Conservation (phyloP, 257 asterid species). For the Solanum lycopersicoides region DNA sequence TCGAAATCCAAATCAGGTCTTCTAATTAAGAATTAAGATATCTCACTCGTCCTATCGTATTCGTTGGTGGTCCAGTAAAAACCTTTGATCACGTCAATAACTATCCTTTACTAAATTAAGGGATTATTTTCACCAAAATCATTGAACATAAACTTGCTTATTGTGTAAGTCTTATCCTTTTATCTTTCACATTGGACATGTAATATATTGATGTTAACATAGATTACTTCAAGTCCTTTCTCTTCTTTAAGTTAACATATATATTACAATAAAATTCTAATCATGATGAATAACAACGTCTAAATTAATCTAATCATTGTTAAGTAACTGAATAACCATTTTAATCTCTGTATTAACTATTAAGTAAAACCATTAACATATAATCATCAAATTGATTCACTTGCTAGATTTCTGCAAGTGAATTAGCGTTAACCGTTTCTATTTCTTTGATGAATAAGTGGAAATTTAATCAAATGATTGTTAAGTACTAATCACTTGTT, state of each 20-base stretch:
- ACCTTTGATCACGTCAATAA: neutral
- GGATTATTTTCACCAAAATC: neutral
- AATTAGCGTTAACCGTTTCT: neutral
- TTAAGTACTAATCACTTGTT: neutral
- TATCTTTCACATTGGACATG: neutral
- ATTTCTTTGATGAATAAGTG: neutral
- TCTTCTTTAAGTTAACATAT: neutral
- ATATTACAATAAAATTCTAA: neutral
- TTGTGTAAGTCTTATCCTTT: neutral
- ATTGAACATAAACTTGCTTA: neutral
- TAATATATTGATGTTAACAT: neutral
- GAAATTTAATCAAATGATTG: neutral
- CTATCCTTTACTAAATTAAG: neutral
- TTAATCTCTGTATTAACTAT: neutral
- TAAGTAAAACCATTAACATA: neutral
- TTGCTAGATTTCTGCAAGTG: neutral
- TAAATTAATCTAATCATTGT: neutral
- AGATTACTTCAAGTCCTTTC: neutral
- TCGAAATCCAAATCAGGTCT: rapidly evolving
- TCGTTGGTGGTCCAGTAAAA: neutral
- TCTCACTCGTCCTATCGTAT: neutral
- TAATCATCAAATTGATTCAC: neutral
- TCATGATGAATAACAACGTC: neutral
- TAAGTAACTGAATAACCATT: neutral
- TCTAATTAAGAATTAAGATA: neutral